These are phyloP conservation scores for Litsea cubeba DNA, from an alignment of 164 flowering plant genomes.

Conservation along the genomic window DNA sequence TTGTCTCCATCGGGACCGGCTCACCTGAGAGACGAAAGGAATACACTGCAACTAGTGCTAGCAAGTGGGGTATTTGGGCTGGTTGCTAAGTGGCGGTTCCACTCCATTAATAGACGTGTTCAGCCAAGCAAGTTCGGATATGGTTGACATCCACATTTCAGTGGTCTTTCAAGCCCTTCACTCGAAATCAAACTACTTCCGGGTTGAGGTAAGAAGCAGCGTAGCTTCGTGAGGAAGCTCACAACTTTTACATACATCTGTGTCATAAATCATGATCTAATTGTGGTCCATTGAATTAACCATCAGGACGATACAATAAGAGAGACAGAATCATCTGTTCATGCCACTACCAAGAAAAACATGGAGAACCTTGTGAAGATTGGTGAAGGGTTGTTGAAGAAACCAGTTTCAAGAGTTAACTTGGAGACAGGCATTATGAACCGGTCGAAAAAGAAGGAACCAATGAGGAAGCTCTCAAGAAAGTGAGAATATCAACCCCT, in stretches of 20 bases:
- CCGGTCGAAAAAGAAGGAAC: slow-evolving; percentile 23
- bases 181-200: slow-evolving; percentile 25
- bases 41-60: slow-evolving; percentile 35
- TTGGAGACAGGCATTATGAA: slow-evolving; percentile 25
- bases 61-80: slow-evolving; percentile 52
- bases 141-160: slow-evolving; percentile 34
- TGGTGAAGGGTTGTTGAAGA: slow-evolving; percentile 28
- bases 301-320: slow-evolving; percentile 25
- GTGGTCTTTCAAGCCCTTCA: slow-evolving; percentile 31
- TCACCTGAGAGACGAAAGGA: slow-evolving; percentile 24
- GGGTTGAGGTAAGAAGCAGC: slow-evolving; percentile 31
- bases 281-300: background rate
- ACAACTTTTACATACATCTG: background rate
- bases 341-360: slow-evolving; percentile 30
- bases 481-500: slow-evolving; percentile 10
- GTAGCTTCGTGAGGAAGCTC: background rate
- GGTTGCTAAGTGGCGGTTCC: slow-evolving; percentile 29
- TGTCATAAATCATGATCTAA: background rate
- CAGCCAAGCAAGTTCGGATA: slow-evolving; percentile 31
- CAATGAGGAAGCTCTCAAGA: slow-evolving; percentile 33
- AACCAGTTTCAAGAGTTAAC: slow-evolving; percentile 33
- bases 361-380: slow-evolving; percentile 28
- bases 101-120: slow-evolving; percentile 36
- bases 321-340: slow-evolving; percentile 22
- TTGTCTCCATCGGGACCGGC: slow-evolving; percentile 65